Evolutionary conservation across 2,329 filamentous ascomycete species (phyloP), one percentile per base, ranked within the genome.

Genomic region (Xylaria sp.): DNA sequence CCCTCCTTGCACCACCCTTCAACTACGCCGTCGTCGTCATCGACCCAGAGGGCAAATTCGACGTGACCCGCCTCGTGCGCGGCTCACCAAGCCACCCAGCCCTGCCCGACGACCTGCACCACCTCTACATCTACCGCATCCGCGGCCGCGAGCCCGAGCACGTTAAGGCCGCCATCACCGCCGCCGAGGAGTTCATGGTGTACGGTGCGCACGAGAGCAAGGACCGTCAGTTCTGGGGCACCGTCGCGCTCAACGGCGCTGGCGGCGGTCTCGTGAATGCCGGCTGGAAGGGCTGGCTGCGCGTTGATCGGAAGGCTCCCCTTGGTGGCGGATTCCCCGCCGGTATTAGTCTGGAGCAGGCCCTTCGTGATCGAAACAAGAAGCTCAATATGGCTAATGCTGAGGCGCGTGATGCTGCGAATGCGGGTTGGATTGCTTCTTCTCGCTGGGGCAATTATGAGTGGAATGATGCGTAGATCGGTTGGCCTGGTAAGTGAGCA

Each of bases 151-250:
- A 60, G 1, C 63, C 48, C 34, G 65, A 65, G 3, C 64, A 68
- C 19, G 58, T 76, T 23, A 70, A 70, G 18, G 70, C 72, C 2
- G 67, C 78, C 4, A 67, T 83, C 5, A 68, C 73, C 1, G 73
- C 74, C 0, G 76, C 78, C 2, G 75, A 79, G 54, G 66, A 73
- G 48, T 78, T 77, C 67, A 81, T 84, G 74, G 71, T 84, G 4
- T 85, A 85, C 68, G 75, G 76, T 2, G 60, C 68, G 5, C 75
- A 76, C 60, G 68, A 66, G 44, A 83, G 79, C 62, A 73, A 74
- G 4, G 70, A 66, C 30, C 76, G 83, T 3, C 76, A 78, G 60
- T 83, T 79, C 78, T 85, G 83, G 83, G 83, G 83, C n/a, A 83
- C 80, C 1, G 65, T 85, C 30, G 77, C 85, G 4, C 65, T 84